A percentile compares a stretch with the other conserved stretches of the same genome.
phyloP scores from a whole-genome alignment of 768 basidiomycete species.

The Amanita jacksonii region DNA sequence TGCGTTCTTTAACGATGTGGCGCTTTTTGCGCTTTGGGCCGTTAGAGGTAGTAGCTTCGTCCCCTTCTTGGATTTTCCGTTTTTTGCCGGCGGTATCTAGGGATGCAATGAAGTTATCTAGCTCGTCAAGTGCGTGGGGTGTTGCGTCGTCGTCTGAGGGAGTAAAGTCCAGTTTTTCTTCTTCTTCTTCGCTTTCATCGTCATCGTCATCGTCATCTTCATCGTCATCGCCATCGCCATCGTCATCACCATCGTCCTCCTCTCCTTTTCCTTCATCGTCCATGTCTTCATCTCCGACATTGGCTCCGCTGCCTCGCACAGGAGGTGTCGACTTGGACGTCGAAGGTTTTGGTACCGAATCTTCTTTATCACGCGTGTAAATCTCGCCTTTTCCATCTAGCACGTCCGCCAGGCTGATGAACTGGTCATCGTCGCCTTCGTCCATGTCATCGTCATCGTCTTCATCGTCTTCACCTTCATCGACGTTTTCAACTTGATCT shows the following conservation, averaged over 20 bases:
- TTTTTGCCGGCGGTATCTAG: slow-evolving; percentile 57
- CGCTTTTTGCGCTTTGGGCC: slow-evolving; percentile 37
- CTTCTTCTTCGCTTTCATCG: slow-evolving; percentile 31
- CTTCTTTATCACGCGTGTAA: slow-evolving; percentile 29
- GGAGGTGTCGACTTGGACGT: slow-evolving; percentile 1
- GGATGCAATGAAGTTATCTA: slow-evolving; percentile 62
- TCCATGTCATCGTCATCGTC: slow-evolving; percentile 32
- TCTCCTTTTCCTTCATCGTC: slow-evolving; percentile 18
- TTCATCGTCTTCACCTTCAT: slow-evolving; percentile 27
- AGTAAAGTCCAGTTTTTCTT: slow-evolving; percentile 34
- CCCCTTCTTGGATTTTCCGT: slow-evolving; percentile 52
- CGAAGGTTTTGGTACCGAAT: slow-evolving; percentile 12
- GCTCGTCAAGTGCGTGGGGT: slow-evolving; percentile 53
- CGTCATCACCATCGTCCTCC: slow-evolving; percentile 27
- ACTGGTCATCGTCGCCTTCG: slow-evolving; percentile 41
- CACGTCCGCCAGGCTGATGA: slow-evolving; percentile 57
- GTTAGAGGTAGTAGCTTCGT: slow-evolving; percentile 13
- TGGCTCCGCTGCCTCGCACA: background rate
- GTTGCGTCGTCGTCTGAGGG: slow-evolving; percentile 43
- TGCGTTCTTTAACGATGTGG: slow-evolving; percentile 58
- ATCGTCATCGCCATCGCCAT: slow-evolving; percentile 22
- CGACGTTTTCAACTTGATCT: slow-evolving; percentile 28
- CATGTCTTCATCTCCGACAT: background rate
- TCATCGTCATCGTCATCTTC: slow-evolving; percentile 30
- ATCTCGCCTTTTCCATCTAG: slow-evolving; percentile 53